Evolutionary conservation across 768 basidiomycete species (phyloP).

Genomic region (Cystofilobasidium capitatum): DNA sequence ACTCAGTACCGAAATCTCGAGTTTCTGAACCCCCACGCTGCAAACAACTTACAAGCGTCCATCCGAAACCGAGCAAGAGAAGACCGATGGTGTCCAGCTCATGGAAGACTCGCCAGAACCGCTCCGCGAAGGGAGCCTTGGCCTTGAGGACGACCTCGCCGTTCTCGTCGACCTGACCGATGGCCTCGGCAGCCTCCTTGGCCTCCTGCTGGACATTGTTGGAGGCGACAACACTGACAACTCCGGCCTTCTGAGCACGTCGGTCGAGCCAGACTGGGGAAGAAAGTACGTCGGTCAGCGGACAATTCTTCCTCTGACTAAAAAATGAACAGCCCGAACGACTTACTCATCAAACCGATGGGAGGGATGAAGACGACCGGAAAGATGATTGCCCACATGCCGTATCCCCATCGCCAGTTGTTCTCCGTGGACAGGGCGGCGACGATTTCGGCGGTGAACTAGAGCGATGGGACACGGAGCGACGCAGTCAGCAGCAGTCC

Average conservation of each 20-base stretch:
- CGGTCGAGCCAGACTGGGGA: too few relatives aligned
- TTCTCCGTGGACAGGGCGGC: constrained; percentile 29
- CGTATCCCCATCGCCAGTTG: constrained; percentile 38
- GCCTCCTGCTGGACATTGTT: not conserved
- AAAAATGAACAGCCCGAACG: too few relatives aligned
- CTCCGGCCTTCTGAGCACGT: not conserved
- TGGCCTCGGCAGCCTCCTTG: constrained; percentile 1
- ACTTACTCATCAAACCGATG: too few relatives aligned
- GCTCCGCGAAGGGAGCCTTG: not conserved
- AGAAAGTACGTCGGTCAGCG: not conserved
- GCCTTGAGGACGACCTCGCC: not conserved
- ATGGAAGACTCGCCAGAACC: not conserved
- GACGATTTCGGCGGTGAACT: constrained; percentile 34
- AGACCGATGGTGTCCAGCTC: constrained; percentile 31
- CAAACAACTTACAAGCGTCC: not conserved
- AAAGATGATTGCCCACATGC: constrained; percentile 6
- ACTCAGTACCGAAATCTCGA: too few relatives aligned
- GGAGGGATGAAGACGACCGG: not conserved
- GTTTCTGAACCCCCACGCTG: too few relatives aligned
- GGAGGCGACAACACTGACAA: not conserved
- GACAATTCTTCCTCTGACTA: too few relatives aligned
- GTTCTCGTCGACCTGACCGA: not conserved
- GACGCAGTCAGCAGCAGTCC: too few relatives aligned
- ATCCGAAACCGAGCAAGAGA: constrained; percentile 31
- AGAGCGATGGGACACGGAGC: too few relatives aligned